Evolutionary conservation across 1,284 basidiomycete genomes (phyloP).

Genomic region (Thecaphora frezii): DNA sequence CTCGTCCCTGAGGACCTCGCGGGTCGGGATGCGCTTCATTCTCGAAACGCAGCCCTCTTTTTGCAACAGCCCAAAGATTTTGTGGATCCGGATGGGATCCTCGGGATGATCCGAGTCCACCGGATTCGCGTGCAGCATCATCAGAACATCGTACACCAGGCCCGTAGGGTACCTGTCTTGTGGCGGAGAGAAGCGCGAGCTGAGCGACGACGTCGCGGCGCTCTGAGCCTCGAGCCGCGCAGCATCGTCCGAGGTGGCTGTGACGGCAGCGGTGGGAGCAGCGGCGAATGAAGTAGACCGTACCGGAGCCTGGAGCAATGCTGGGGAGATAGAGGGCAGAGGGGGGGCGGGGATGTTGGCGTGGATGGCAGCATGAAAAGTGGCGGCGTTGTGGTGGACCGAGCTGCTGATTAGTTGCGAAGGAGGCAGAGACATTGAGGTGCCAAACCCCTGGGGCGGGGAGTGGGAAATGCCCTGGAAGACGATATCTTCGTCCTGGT

Average conservation of each 20-base stretch:
- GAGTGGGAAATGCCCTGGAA: background rate
- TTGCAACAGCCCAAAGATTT: constrained; percentile 71
- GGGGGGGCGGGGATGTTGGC: too few relatives aligned
- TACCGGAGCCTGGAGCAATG: too few relatives aligned
- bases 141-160: constrained; percentile 81
- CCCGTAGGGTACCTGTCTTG: constrained; percentile 62
- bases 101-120: constrained; percentile 75
- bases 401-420: too few relatives aligned
- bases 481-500: constrained; percentile 9
- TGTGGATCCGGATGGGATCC: constrained; percentile 79
- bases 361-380: too few relatives aligned
- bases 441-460: background rate
- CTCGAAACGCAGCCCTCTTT: constrained; percentile 67
- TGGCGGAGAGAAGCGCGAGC: background rate
- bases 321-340: too few relatives aligned
- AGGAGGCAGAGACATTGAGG: too few relatives aligned
- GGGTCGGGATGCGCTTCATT: constrained; percentile 78
- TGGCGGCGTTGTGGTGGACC: too few relatives aligned
- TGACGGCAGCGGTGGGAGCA: too few relatives aligned
- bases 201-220: background rate
- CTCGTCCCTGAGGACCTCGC: constrained; percentile 75
- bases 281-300: too few relatives aligned
- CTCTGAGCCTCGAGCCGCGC: too few relatives aligned
- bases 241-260: too few relatives aligned
- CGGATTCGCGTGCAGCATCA: constrained; percentile 73